Base-by-base conservation (phyloP, 371 early-diverging fungal genomes). In the Synchytrium microbalum region DNA sequence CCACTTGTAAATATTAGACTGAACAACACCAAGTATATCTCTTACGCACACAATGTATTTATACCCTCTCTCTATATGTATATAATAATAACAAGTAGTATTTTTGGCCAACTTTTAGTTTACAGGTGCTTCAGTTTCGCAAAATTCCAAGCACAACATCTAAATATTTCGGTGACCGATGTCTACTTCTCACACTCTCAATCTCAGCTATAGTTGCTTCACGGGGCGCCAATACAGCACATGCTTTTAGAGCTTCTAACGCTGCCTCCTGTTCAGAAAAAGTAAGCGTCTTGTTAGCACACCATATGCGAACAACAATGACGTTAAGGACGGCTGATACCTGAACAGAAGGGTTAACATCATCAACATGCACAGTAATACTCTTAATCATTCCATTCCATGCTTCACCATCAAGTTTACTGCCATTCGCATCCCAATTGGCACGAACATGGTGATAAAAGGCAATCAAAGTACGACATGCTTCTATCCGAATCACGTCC, bases 331-430 rank as follows among this genome's bases (percentile, higher is more conserved):
- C n/a, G n/a, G n/a, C n/a, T n/a, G n/a, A n/a, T 16, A 65, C 80
- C 71, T 71, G 73, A 16, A 80, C 59, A 1, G 24, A 32, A 16
- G 32, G 3, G 57, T 73, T 78, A 0, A 69, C 38, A 64, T 80
- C 81, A 69, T 80, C 81, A 32, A 78, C 66, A 58, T 80, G 81
- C 14, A 80, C 67, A 28, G 65, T 30, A 25, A 77, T 32, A 19
- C 73, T 72, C 64, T 78, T 74, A 10, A 79, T 54, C 31, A 79
- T 67, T 53, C 68, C 66, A 14, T 65, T 55, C 75, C 76, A 76
- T 57, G 76, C 77, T 19, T 70, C 76, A 29, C 61, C 64, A 52
- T 77, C 78, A 53, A 79, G 58, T 32, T 68, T 33, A 25, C 69
- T 57, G 59, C 75, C 80, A 1, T 74, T 59, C 30, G 71, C 57